Evolutionary conservation across 2,329 filamentous ascomycete genomes (phyloP), one percentile per base, ranked within the genome.

Genomic region (Plectosphaerella cucumerina): DNA sequence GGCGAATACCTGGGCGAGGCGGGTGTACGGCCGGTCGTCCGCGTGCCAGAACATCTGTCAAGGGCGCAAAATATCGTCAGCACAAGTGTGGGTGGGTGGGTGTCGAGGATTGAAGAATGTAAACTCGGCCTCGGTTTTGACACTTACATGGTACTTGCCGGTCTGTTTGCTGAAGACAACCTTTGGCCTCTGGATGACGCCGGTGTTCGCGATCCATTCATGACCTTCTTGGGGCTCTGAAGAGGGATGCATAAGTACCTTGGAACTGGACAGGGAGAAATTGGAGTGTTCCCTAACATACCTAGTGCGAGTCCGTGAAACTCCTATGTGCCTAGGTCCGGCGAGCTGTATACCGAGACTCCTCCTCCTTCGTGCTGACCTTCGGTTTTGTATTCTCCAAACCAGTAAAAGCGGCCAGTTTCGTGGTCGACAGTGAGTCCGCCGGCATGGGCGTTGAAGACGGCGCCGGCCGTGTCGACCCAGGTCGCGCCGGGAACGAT

Each of bases 31-130:
- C 6, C 71, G 71, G 51, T 83, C 80, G 52, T 82, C 80, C n/a
- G 80, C 79, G 51, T 83, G 80, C 80, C 80, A 83, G 72, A 75
- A 78, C 76, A 80, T 78, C 60, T n/a, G n/a, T n/a, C n/a, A n/a
- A n/a, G n/a, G n/a, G n/a, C n/a, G n/a, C n/a, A n/a, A n/a, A n/a
- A n/a, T n/a, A n/a, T n/a, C n/a, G n/a, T n/a, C n/a, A n/a, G n/a
- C n/a, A n/a, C n/a, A n/a, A n/a, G n/a, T n/a, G n/a, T n/a, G n/a
- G n/a, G n/a, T n/a, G n/a, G n/a, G n/a, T n/a, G n/a, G n/a, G n/a
- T n/a, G n/a, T n/a, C n/a, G n/a, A n/a, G n/a, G n/a, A n/a, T n/a
- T n/a, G n/a, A n/a, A n/a, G n/a, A n/a, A n/a, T n/a, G n/a, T n/a
- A n/a, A n/a, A n/a, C n/a, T n/a, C n/a, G n/a, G n/a, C n/a, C n/a